These are phyloP conservation scores for Falciphora oryzae DNA, from an alignment of 2,329 filamentous ascomycete genomes.

Conservation along the genomic window DNA sequence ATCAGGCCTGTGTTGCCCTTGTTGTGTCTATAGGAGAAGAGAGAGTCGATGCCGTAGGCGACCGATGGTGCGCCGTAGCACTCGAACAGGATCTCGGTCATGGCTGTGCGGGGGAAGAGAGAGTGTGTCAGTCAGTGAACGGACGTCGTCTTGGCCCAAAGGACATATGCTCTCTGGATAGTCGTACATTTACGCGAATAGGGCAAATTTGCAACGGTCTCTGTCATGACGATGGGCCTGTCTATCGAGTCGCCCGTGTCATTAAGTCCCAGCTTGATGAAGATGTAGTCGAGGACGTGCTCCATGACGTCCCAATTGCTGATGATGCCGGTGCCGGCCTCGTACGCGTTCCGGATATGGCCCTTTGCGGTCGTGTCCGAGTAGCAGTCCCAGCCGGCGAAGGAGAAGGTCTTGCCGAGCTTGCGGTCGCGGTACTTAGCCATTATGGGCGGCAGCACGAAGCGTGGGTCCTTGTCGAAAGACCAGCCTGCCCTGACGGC, in stretches of 20 bases:
- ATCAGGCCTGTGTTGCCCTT: conserved; percentile 81
- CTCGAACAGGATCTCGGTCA: conserved; percentile 97
- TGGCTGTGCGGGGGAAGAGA: conserved; percentile 48
- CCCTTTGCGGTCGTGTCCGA: conserved; percentile 88
- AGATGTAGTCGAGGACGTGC: conserved; percentile 87
- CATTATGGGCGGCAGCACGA: conserved; percentile 83
- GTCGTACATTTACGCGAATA: conserved; percentile 84
- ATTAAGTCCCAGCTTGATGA: conserved; percentile 88
- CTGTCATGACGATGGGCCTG: conserved; percentile 88
- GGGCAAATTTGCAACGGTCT: conserved; percentile 83
- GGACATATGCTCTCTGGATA: not conserved
- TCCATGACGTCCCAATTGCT: conserved; percentile 99
- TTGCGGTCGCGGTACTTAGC: conserved; percentile 95
- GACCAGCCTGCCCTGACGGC: conserved; percentile 92
- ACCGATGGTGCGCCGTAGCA: conserved; percentile 88
- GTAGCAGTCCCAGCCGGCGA: conserved; percentile 89
- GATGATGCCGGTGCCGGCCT: conserved; percentile 82
- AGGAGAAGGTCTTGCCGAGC: conserved; percentile 82
- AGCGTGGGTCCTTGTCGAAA: conserved; percentile 75
- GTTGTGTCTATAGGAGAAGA: conserved; percentile 95
- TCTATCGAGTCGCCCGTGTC: conserved; percentile 68
- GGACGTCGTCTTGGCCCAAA: not conserved
- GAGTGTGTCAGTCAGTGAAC: not conserved
- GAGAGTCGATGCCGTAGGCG: conserved; percentile 90
- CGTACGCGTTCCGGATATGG: conserved; percentile 86